Percentiles rank a stretch among this genome's conserved stretches.
phyloP scores from a whole-genome alignment of 768 basidiomycete genomes.

The Lanmaoa rubissima region DNA sequence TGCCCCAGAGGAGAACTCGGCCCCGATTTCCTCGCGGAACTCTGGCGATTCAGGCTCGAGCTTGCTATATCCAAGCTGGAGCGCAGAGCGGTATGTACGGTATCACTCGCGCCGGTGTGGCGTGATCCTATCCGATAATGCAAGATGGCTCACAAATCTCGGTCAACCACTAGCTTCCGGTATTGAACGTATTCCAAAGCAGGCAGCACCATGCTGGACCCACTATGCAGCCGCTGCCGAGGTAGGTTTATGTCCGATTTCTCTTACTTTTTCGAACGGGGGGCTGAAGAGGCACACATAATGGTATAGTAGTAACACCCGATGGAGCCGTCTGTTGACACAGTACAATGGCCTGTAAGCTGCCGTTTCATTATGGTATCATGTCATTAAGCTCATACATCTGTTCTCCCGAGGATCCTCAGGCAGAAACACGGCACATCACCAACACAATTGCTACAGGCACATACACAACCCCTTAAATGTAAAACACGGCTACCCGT shows the following conservation, averaged over 20 bases:
- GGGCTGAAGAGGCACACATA: not conserved
- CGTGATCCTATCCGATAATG: not conserved
- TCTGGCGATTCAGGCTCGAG: constrained; percentile 21
- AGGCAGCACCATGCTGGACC: not conserved
- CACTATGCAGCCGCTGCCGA: not conserved
- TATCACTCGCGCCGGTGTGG: not conserved
- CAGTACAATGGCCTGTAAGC: not conserved
- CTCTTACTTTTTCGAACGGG: not conserved
- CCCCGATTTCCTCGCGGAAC: constrained; percentile 13
- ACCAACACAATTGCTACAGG: not conserved
- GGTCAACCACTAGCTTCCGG: constrained; percentile 12
- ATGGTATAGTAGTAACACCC: not conserved
- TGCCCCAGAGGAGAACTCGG: not conserved
- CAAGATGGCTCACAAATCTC: constrained; percentile 1
- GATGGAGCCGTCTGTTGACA: not conserved
- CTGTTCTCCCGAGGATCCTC: not conserved
- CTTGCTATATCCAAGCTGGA: constrained; percentile 20
- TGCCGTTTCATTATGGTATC: not conserved
- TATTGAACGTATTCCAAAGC: constrained; percentile 20
- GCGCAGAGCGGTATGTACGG: constrained; percentile 21
- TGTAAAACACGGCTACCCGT: not conserved
- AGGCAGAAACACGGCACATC: not conserved
- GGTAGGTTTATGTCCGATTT: constrained; percentile 4
- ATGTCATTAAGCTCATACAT: not conserved
- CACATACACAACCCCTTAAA: not conserved